Evolutionary conservation across 352 stramenopile genomes (phyloP).

Genomic region (Pythium biforme): DNA sequence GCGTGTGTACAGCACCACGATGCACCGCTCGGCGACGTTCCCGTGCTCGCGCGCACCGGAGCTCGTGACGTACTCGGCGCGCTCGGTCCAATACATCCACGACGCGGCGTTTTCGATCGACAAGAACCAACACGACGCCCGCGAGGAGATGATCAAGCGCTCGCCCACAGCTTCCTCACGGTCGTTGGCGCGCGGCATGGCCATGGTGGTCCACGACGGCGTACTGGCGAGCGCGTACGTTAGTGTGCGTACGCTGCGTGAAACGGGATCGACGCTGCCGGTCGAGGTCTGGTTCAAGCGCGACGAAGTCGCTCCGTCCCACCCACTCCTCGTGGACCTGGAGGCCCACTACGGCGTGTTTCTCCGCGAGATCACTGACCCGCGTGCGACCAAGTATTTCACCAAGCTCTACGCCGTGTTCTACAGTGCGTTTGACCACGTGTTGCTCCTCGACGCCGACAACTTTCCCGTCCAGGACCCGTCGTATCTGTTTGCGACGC

Average conservation of each 20-base stretch:
- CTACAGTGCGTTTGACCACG: constrained; percentile 71
- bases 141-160: constrained; percentile 22
- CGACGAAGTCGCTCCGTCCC: constrained; percentile 36
- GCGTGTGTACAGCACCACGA: constrained; percentile 18
- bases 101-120: constrained; percentile 1
- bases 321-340: constrained; percentile 48
- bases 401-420: constrained; percentile 76
- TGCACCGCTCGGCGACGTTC: constrained; percentile 10
- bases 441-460: constrained; percentile 75
- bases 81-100: constrained; percentile 1
- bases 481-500: constrained; percentile 56
- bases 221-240: constrained; percentile 49
- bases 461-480: constrained; percentile 67
- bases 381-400: constrained; percentile 48
- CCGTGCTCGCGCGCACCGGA: constrained; percentile 2
- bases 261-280: constrained; percentile 44
- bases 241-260: constrained; percentile 39
- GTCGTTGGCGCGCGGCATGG: constrained; percentile 39
- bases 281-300: constrained; percentile 72
- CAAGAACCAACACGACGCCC: constrained; percentile 2
- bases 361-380: constrained; percentile 63
- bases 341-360: constrained; percentile 36
- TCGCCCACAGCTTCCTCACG: too few relatives aligned
- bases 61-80: constrained; percentile 4
- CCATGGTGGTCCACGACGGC: constrained; percentile 25